Base-by-base conservation (phyloP, 306 rosid genomes). In the Quercus agrifolia region DNA sequence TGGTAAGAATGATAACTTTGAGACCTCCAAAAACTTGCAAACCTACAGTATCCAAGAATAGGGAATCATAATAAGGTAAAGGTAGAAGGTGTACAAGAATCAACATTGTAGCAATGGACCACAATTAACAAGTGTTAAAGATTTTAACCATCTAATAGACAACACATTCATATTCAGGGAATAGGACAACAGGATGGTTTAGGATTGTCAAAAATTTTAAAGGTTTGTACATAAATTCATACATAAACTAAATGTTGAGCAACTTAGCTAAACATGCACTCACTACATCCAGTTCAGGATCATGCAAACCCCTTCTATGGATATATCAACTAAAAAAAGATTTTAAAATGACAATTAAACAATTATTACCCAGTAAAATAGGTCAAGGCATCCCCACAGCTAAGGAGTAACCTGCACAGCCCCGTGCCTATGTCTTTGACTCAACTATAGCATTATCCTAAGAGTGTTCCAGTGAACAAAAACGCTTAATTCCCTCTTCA, bases 1-100 rank as follows among this genome's bases (percentile, higher is more conserved):
- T 5, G 98, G 91, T 73, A 88, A 90, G 88, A 96, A 96, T 81
- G 99, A 96, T 82, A 96, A 82, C 85, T 79, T 90, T 5, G 99
- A 96, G 41, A 93, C 98, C 92, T 96, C 99, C 93, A 96, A 87
- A 79, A 96, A 96, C 93, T 87, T 93, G 94, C 98, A 96, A 75
- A 96, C 99, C 99, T 96, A 81, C 72, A 85, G 71, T 71, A 79
- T 77, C 51, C 85, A 86, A 70, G 23, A 67, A 6, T 51, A 80
- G 71, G 23, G 55, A 71, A 12, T 35, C 20, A 71, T 44, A 72
- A 78, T 67, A 70, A 71, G 46, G 56, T 46, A 46, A 58, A 56
- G 54, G 76, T 51, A 83, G 82, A 49, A 72, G 78, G 21, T 63
- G 33, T 1, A 70, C 5, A 68, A 75, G 72, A 82, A 83, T 73